Base-by-base conservation (phyloP, 805 yeast genomes). In the Kodamaea jinghongensis region DNA sequence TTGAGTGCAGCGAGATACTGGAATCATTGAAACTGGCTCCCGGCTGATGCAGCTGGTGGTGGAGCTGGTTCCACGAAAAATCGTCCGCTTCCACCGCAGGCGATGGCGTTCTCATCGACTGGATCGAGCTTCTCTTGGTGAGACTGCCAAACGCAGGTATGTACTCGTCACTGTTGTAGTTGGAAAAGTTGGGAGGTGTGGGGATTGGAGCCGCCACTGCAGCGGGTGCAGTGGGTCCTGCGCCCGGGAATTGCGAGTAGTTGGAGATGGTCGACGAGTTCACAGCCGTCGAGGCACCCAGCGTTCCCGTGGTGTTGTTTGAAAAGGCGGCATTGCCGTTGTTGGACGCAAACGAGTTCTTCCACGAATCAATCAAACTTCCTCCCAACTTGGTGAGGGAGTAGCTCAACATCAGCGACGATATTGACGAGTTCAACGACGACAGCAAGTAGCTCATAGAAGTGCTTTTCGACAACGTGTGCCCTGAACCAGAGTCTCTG, bases 311-410 rank as follows among this genome's bases (percentile, higher is more conserved):
- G n/a, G n/a, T n/a, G n/a, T 39, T 34, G 42, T 37, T 17, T 49
- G 23, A 20, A 20, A 20, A 20, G 48, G 32, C 42, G 6, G 30
- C 6, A n/a, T 12, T 27, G 13, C 52, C 8, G 23, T 20, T 20
- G 23, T 20, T 20, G 23, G 23, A 20, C 3, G 53, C 54, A 25
- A 64, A 55, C 2, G 70, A 60, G 38, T 55, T 56, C 41, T 60
- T 61, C 76, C 77, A 71, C 46, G 65, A 69, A 7, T 71, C 77
- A 47, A 71, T 48, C 43, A 71, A 68, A 36, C 73, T 63, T 16
- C 70, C 63, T 1, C 75, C 73, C 17, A 68, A 42, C 39, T 67
- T 65, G 3, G 69, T 56, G 15, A 69, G 48, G 1, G 73, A 68
- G 46, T 62, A 67, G 37, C 63, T 64, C 2, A 70, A 65, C 1